These are phyloP conservation scores for Diaporthe citri DNA, from an alignment of 2,329 filamentous ascomycete species.

Conservation along the genomic window DNA sequence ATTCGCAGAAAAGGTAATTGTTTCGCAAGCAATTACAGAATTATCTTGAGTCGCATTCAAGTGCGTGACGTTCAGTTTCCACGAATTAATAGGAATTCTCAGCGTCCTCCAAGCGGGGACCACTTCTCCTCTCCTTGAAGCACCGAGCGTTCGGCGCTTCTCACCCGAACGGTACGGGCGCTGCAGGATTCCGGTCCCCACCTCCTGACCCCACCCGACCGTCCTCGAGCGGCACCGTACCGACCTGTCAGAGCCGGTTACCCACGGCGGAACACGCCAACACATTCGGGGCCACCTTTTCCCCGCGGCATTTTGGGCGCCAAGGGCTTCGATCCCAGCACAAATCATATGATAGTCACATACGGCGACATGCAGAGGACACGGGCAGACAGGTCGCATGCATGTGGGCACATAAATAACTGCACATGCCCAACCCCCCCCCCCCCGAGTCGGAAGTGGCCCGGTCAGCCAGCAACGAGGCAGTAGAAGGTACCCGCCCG, in stretches of 20 bases:
- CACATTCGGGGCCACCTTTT: conserved; percentile 28
- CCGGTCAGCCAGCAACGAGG: not conserved
- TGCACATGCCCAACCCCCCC: conserved; percentile 16
- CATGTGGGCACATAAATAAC: conserved; percentile 31
- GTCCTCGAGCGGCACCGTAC: conserved; percentile 17
- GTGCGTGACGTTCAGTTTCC: too few species aligned
- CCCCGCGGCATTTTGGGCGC: conserved; percentile 14
- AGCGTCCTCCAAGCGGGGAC: not conserved
- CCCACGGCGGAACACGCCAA: conserved; percentile 17
- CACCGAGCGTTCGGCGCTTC: conserved; percentile 12
- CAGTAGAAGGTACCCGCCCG: conserved; percentile 5
- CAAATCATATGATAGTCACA: conserved; percentile 23
- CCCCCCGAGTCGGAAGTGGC: conserved; percentile 10
- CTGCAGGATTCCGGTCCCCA: conserved; percentile 18
- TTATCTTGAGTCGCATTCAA: not conserved
- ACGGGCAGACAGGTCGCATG: conserved; percentile 3
- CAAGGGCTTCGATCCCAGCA: not conserved
- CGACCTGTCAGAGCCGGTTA: conserved; percentile 30
- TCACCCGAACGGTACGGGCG: conserved; percentile 4
- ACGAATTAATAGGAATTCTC: not conserved
- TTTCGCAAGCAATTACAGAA: not conserved
- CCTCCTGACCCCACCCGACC: not conserved
- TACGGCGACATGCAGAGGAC: conserved; percentile 6
- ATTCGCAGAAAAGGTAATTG: not conserved
- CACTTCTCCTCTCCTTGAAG: not conserved